Evolutionary conservation across 1,284 basidiomycete species (phyloP), one percentile per base, ranked within the genome.

Genomic region (Megacollybia platyphylla): DNA sequence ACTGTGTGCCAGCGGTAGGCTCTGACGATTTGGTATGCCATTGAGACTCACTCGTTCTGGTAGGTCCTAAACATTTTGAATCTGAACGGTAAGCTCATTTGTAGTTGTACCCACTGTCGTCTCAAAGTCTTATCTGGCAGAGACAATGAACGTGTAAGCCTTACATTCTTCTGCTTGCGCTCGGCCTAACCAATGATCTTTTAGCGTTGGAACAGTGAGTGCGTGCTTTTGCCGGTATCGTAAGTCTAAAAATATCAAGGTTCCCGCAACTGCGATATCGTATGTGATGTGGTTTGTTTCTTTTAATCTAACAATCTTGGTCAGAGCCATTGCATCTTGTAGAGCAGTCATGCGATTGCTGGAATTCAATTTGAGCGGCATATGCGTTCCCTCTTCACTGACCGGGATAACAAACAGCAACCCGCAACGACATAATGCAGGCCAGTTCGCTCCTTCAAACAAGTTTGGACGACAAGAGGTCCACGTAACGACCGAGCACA

Each of bases 231-330:
- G 4, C n/a, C 27, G 2, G 27, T 20, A 31, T 31, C 9, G 7
- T 30, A 9, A 24, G 32, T 11, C 31, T 34, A 34, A 11, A 34
- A 11, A 15, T 27, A 27, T 7, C 39, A 48, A 79, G 78, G 66
- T 80, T 29, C 79, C 79, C 28, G 77, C 79, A 36, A 76, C 77
- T 11, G 68, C 73, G 10, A 61, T 79, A 45, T 74, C 76, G 79
- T 81, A 59, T 48, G 70, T 52, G 17, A 43, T 40, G 18, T 40
- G 32, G 15, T 17, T 20, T 24, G 5, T 42, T 28, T 5, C 34
- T 2, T 11, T 13, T 18, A n/a, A 10, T 9, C 36, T 46, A 8
- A 45, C 15, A 29, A 6, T 15, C 24, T 24, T 39, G 35, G 44
- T 27, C 48, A 79, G 74, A 24, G 66, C 73, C 7, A 75, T 79